Evolutionary conservation across 2,329 filamentous ascomycete genomes (phyloP).

Genomic region (Colletotrichum sp.): DNA sequence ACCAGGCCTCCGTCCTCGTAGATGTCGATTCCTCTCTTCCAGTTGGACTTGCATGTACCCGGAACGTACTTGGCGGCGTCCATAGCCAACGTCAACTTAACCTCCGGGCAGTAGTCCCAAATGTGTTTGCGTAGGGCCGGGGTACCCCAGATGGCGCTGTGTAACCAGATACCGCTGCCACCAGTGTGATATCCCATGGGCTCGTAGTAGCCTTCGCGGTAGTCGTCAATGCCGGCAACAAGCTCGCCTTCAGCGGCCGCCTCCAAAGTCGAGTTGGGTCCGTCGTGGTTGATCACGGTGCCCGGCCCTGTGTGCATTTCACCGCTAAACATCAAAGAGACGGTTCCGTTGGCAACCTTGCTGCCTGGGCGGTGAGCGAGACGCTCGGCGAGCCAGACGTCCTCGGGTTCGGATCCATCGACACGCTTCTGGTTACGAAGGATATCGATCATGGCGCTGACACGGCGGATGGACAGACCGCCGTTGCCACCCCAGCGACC

Average conservation of each 20-base stretch:
- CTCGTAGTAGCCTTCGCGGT: conserved; percentile 58
- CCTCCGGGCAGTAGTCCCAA: conserved; percentile 63
- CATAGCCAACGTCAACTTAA: conserved; percentile 63
- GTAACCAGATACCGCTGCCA: conserved; percentile 50
- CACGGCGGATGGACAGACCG: conserved; percentile 56
- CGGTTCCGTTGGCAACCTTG: conserved; percentile 56
- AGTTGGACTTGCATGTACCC: conserved; percentile 48
- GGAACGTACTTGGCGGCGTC: conserved; percentile 57
- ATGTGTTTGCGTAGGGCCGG: conserved; percentile 53
- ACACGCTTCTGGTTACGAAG: conserved; percentile 51
- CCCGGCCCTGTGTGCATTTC: conserved; percentile 48
- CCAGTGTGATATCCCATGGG: conserved; percentile 66
- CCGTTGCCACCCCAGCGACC: conserved; percentile 56
- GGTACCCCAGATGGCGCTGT: conserved; percentile 53
- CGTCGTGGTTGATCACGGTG: conserved; percentile 23
- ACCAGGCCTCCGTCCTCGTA: conserved; percentile 16
- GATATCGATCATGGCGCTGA: conserved; percentile 58
- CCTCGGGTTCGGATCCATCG: conserved; percentile 53
- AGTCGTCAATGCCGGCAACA: conserved; percentile 51
- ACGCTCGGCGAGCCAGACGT: conserved; percentile 61
- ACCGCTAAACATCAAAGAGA: conserved; percentile 54
- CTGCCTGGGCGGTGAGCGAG: conserved; percentile 53
- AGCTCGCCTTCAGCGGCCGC: conserved; percentile 35
- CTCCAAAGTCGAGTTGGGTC: conserved; percentile 27
- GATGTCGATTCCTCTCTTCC: conserved; percentile 44